These are phyloP conservation scores for Geotrichum macrosporum DNA, from an alignment of 1,139 yeast species.

Conservation along the genomic window DNA sequence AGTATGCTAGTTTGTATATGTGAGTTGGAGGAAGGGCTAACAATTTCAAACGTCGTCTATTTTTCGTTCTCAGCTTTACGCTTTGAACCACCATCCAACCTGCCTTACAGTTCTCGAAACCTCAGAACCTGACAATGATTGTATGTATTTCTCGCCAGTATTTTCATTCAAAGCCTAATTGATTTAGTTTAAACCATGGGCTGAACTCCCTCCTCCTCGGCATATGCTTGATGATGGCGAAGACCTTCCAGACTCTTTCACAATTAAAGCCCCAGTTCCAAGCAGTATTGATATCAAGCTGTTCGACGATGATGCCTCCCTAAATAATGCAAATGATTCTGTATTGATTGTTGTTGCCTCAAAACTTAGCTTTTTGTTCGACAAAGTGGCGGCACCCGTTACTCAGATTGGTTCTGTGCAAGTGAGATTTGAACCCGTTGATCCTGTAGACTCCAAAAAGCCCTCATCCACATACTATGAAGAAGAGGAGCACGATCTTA, in stretches of 20 bases:
- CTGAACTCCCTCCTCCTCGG: slow-evolving; percentile 50
- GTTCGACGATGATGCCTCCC: not conserved
- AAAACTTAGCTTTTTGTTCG: slow-evolving; percentile 18
- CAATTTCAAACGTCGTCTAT: too few relatives aligned
- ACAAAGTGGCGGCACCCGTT: slow-evolving; percentile 8
- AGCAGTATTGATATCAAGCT: not conserved
- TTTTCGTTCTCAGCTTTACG: slow-evolving; percentile 1
- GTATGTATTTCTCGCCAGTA: slow-evolving; percentile 2
- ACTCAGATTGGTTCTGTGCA: slow-evolving; percentile 10
- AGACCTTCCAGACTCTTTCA: slow-evolving; percentile 35
- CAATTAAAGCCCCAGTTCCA: slow-evolving; percentile 6
- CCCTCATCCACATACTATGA: not conserved
- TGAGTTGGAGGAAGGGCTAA: too few relatives aligned
- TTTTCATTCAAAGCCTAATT: not conserved
- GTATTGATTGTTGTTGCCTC: slow-evolving; percentile 27
- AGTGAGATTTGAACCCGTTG: slow-evolving; percentile 5
- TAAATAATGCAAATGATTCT: slow-evolving; percentile 3
- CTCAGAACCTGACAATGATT: slow-evolving; percentile 7
- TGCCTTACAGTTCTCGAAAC: not conserved
- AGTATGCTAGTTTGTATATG: not conserved
- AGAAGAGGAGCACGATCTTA: slow-evolving; percentile 7
- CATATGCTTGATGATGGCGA: slow-evolving; percentile 47
- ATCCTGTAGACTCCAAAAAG: not conserved
- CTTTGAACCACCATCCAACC: not conserved
- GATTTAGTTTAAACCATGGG: slow-evolving; percentile 52